A percentile compares a stretch with the other conserved stretches of the same genome.
Evolutionary conservation across 768 basidiomycete species (phyloP).

Genomic region (Boletellus sp.): DNA sequence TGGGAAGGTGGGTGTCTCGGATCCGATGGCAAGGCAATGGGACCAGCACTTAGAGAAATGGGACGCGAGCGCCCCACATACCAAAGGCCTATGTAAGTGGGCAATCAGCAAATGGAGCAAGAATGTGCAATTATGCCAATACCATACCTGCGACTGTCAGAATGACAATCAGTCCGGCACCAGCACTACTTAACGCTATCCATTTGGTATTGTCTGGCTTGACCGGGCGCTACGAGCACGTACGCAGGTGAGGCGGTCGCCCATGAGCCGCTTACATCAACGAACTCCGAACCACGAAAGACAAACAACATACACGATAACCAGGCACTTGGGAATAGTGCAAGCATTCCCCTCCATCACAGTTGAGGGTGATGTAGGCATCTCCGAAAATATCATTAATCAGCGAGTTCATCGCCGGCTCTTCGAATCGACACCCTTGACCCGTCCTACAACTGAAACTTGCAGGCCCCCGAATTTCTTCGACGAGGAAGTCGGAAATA

Average conservation of each 20-base stretch:
- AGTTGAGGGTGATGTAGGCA: slow-evolving; percentile 79
- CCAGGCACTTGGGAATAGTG: slow-evolving; percentile 93
- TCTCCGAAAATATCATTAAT: slow-evolving; percentile 95
- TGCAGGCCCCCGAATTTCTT: slow-evolving; percentile 90
- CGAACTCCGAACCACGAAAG: background rate
- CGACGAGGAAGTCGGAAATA: slow-evolving; percentile 87
- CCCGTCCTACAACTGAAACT: slow-evolving; percentile 73
- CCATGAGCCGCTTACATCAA: background rate
- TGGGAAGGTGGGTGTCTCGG: slow-evolving; percentile 53
- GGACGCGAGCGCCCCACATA: slow-evolving; percentile 74
- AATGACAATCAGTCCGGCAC: slow-evolving; percentile 73
- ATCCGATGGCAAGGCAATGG: slow-evolving; percentile 85
- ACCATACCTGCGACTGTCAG: slow-evolving; percentile 56
- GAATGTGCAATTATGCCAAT: background rate
- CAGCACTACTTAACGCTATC: slow-evolving; percentile 81
- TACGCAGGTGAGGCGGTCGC: background rate
- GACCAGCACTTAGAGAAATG: slow-evolving; percentile 43
- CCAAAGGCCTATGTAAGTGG: slow-evolving; percentile 64
- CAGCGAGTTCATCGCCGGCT: slow-evolving; percentile 94
- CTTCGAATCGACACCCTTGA: slow-evolving; percentile 83
- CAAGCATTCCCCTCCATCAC: slow-evolving; percentile 89
- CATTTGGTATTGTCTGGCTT: slow-evolving; percentile 81
- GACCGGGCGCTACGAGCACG: slow-evolving; percentile 52
- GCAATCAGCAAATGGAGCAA: background rate
- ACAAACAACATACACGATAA: slow-evolving; percentile 52